Evolutionary conservation across 108 stramenopile genomes (phyloP).

Genomic region (Cyclotella kingstonii): DNA sequence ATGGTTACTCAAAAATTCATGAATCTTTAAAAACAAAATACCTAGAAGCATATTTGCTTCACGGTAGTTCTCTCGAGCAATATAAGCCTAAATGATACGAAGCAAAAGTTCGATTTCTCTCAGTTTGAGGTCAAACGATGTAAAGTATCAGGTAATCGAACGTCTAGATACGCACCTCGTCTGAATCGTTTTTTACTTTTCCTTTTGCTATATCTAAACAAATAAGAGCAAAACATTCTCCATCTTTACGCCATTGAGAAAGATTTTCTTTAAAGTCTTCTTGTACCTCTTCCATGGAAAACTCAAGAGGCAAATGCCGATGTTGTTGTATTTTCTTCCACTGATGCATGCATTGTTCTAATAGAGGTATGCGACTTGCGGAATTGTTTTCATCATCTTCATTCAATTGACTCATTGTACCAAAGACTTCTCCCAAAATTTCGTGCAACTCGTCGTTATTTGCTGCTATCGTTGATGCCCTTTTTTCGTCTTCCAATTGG

Average conservation of each 20-base stretch:
- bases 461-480: conserved; percentile 28
- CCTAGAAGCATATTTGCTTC: conserved; percentile 39
- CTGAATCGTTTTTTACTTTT: background rate
- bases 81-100: conserved; percentile 8
- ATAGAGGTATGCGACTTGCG: too few relatives aligned
- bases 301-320: background rate
- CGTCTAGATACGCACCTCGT: background rate
- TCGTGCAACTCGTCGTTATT: conserved; percentile 40
- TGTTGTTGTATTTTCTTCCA: background rate
- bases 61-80: conserved; percentile 21
- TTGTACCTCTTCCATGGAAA: background rate
- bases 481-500: conserved; percentile 30
- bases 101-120: background rate
- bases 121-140: background rate
- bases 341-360: conserved; percentile 3
- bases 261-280: conserved; percentile 5
- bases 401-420: too few relatives aligned
- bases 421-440: conserved; percentile 15
- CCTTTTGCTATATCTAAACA: background rate
- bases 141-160: background rate
- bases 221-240: background rate
- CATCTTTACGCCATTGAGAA: background rate
- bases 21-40: conserved; percentile 13
- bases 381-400: too few relatives aligned
- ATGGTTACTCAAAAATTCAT: conserved; percentile 12